A percentile compares a stretch with the other conserved stretches of the same genome.
Conservation (phyloP, 768 basidiomycete genomes). For the Hypholoma sublateritium region DNA sequence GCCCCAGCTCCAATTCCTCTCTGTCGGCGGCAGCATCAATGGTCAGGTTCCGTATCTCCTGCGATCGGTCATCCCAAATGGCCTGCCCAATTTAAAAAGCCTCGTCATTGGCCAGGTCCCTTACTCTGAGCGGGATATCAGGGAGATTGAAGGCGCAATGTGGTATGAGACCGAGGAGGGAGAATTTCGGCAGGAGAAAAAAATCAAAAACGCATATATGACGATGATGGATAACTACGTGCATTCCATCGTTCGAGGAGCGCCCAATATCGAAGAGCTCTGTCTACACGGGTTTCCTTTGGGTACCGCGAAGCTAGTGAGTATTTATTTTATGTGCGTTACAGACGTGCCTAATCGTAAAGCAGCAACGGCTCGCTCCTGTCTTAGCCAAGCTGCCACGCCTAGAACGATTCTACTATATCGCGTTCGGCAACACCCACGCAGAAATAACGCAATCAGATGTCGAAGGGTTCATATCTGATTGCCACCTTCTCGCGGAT, state of each 20-base stretch:
- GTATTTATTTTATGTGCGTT: background rate
- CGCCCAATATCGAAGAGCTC: conserved; percentile 15
- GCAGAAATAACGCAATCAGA: background rate
- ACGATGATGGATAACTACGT: conserved; percentile 9
- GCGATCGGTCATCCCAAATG: conserved; percentile 13
- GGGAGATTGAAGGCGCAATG: conserved; percentile 6
- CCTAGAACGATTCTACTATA: background rate
- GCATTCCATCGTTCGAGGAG: conserved; percentile 9
- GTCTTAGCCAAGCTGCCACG: background rate
- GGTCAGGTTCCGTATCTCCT: conserved; percentile 20
- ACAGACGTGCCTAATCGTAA: background rate
- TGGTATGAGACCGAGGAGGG: conserved; percentile 17
- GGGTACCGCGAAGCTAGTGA: background rate
- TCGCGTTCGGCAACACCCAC: background rate
- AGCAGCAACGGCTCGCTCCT: background rate
- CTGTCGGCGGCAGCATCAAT: conserved; percentile 9
- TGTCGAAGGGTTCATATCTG: background rate
- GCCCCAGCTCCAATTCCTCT: conserved; percentile 8
- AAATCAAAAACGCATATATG: background rate
- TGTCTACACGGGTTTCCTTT: background rate
- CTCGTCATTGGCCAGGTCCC: conserved; percentile 12
- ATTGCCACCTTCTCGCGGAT: background rate
- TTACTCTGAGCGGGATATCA: background rate
- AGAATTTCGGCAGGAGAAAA: conserved; percentile 1
- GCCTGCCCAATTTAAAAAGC: conserved; percentile 11